Percentiles rank a stretch among this genome's conserved stretches.
Evolutionary conservation across 2,329 filamentous ascomycete genomes (phyloP).

Genomic region (Teratosphaeriaceae sp.): DNA sequence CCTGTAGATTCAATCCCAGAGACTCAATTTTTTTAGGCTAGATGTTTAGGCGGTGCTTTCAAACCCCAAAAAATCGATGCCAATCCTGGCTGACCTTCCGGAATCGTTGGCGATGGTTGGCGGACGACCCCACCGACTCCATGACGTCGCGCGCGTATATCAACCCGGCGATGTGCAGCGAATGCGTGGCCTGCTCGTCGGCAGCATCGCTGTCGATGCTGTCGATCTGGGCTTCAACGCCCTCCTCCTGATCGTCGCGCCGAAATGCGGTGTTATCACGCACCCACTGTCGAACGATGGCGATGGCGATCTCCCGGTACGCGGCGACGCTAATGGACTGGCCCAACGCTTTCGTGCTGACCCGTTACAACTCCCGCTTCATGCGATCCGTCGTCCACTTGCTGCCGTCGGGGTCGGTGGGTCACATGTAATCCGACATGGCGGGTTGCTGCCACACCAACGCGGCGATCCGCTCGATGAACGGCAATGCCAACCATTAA

Average conservation of each 20-base stretch:
- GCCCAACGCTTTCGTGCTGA: slow-evolving; percentile 4
- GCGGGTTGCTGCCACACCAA: slow-evolving; percentile 1
- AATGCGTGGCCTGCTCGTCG: too few relatives aligned
- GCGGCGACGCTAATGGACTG: slow-evolving; percentile 4
- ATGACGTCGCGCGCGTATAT: too few relatives aligned
- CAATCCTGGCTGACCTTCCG: too few relatives aligned
- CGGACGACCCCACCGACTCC: too few relatives aligned
- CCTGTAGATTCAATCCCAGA: too few relatives aligned
- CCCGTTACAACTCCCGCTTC: slow-evolving; percentile 6
- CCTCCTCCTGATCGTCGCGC: slow-evolving; percentile 6
- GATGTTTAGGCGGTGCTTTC: too few relatives aligned
- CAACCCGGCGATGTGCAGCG: too few relatives aligned
- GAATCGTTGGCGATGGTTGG: too few relatives aligned
- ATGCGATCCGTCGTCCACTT: slow-evolving; percentile 9
- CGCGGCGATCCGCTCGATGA: too few relatives aligned
- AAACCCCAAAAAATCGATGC: too few relatives aligned
- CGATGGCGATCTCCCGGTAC: slow-evolving; percentile 10
- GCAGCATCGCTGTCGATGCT: too few relatives aligned
- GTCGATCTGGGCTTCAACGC: neutral
- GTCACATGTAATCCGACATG: slow-evolving; percentile 5
- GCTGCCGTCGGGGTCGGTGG: slow-evolving; percentile 1
- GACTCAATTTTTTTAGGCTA: too few relatives aligned
- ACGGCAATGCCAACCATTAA: slow-evolving; percentile 17
- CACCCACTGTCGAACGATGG: slow-evolving; percentile 10
- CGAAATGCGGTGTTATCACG: slow-evolving; percentile 5